A percentile compares a stretch with the other conserved stretches of the same genome.
Evolutionary conservation across 2,329 filamentous ascomycete genomes (phyloP).

Genomic region (Colletotrichum falcatum): DNA sequence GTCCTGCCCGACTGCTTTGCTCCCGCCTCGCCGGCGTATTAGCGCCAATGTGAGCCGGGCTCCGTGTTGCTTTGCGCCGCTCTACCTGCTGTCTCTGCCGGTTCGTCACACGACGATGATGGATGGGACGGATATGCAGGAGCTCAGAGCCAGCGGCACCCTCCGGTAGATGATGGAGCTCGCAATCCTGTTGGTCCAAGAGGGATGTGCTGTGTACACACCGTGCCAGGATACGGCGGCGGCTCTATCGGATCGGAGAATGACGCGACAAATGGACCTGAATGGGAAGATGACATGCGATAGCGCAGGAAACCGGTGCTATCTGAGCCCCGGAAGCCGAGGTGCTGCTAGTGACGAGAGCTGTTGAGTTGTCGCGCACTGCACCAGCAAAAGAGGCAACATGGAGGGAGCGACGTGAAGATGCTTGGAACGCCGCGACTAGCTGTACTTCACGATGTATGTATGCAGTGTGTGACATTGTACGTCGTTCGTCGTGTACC

Average conservation of each 20-base stretch:
- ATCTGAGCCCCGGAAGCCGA: background rate
- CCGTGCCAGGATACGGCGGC: conserved; percentile 31
- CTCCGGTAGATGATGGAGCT: conserved; percentile 21
- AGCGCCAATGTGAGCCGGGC: background rate
- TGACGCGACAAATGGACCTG: conserved; percentile 28
- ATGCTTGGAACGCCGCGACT: background rate
- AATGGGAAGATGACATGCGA: conserved; percentile 34
- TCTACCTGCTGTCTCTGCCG: conserved; percentile 11
- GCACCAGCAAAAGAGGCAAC: background rate
- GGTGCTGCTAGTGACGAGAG: background rate
- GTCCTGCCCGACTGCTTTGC: background rate
- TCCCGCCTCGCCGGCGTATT: conserved; percentile 2
- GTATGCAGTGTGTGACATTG: conserved; percentile 7
- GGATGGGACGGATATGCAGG: conserved; percentile 39
- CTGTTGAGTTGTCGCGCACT: background rate
- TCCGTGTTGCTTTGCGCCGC: background rate
- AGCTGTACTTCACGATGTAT: background rate
- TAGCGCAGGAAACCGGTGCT: conserved; percentile 13
- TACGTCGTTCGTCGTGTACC: no score
- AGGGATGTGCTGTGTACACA: conserved; percentile 15
- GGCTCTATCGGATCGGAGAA: conserved; percentile 40
- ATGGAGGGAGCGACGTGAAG: background rate
- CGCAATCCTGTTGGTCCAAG: conserved; percentile 11
- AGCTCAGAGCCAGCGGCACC: conserved; percentile 29
- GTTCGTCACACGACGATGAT: conserved; percentile 22